A percentile compares a stretch with the other conserved stretches of the same genome.
Evolutionary conservation across 2,329 filamentous ascomycete genomes (phyloP).

Genomic region (Trichophyton schoenleinii): DNA sequence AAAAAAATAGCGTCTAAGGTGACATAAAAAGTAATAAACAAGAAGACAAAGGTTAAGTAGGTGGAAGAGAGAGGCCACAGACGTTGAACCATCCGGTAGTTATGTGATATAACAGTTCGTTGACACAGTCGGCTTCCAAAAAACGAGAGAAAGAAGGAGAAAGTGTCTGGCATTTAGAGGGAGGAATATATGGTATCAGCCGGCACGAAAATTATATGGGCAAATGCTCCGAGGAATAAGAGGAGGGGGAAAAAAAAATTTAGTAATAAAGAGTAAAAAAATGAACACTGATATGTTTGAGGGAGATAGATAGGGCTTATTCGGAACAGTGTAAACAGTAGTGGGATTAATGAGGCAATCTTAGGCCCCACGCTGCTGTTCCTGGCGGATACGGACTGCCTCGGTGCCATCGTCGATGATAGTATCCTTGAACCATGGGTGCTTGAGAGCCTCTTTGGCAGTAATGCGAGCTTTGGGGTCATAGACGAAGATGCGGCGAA

Average conservation of each 20-base stretch:
- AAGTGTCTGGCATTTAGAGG: not conserved
- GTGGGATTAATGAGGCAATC: not conserved
- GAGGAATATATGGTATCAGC: not conserved
- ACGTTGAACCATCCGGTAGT: not conserved
- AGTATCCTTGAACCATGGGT: constrained; percentile 54
- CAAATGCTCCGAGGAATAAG: not conserved
- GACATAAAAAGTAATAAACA: constrained; percentile 4
- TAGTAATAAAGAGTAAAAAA: not conserved
- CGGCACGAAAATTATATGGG: not conserved
- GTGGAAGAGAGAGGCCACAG: not conserved
- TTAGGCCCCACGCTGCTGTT: not conserved
- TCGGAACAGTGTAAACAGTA: not conserved
- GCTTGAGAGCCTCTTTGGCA: constrained; percentile 52
- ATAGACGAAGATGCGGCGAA: constrained; percentile 53
- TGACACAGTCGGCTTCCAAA: not conserved
- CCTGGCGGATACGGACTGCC: constrained; percentile 44
- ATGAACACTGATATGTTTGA: not conserved
- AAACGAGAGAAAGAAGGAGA: not conserved
- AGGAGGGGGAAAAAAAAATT: not conserved
- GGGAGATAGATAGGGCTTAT: not conserved
- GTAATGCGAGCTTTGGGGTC: constrained; percentile 53
- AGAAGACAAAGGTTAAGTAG: not conserved
- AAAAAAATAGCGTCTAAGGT: not conserved
- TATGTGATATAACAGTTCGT: not conserved
- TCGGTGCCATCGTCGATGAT: constrained; percentile 55